Base-by-base conservation (phyloP, 2,329 filamentous ascomycete species). In the Raffaelea arxii region DNA sequence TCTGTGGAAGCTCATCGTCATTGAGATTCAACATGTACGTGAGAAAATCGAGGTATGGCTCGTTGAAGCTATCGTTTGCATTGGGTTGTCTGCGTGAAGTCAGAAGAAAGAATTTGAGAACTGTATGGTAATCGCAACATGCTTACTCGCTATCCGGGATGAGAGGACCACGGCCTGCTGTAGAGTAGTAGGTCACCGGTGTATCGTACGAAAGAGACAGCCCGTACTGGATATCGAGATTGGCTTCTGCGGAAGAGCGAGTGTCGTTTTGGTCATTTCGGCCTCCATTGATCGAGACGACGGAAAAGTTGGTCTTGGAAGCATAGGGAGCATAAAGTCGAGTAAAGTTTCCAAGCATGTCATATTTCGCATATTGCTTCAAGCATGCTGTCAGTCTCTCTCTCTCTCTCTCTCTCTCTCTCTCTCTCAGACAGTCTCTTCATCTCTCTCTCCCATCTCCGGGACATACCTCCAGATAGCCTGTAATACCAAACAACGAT, bases 401-500 rank as follows among this genome's bases (percentile, higher is more conserved):
- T n/a, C n/a, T n/a, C n/a, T n/a, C n/a, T n/a, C n/a, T n/a, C n/a
- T n/a, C n/a, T n/a, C n/a, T n/a, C n/a, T n/a, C n/a, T n/a, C n/a
- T n/a, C n/a, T n/a, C n/a, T n/a, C n/a, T n/a, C n/a, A n/a, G n/a
- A n/a, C n/a, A n/a, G n/a, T n/a, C n/a, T n/a, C n/a, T n/a, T n/a
- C n/a, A n/a, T n/a, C n/a, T n/a, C n/a, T n/a, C n/a, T n/a, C n/a
- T n/a, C n/a, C n/a, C n/a, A n/a, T n/a, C n/a, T n/a, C n/a, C n/a
- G n/a, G n/a, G n/a, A n/a, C 30, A 23, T 24, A 66, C 67, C 32
- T 63, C 59, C 0, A 64, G 53, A 49, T 72, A 75, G 4, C 68
- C 70, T 19, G 54, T 54, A 18, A 87, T 78, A n/a, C 82, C 83
- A 43, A 82, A 76, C 48, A 72, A 75, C 47, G 82, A 82, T 0